Percentiles rank a stretch among this genome's conserved stretches.
Evolutionary conservation across 768 basidiomycete genomes (phyloP).

Genomic region (Lentinula edodes): DNA sequence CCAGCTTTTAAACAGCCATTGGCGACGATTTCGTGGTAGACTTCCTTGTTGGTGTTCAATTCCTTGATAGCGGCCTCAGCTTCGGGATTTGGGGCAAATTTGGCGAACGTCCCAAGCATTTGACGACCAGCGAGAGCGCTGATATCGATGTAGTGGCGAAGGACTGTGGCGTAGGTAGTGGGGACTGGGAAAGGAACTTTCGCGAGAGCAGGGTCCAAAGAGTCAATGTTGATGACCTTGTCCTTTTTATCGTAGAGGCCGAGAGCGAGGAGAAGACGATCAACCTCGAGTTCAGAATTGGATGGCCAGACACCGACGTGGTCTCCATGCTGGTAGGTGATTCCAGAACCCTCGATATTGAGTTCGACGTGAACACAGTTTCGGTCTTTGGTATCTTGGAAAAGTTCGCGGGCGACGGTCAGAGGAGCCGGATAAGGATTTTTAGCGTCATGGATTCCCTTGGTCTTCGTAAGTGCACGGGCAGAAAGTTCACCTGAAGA

Average conservation of each 20-base stretch:
- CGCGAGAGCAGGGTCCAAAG: constrained; percentile 95
- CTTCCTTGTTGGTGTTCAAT: constrained; percentile 83
- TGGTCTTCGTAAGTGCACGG: constrained; percentile 86
- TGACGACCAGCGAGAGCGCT: constrained; percentile 93
- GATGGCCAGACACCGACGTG: constrained; percentile 97
- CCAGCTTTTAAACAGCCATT: constrained; percentile 87
- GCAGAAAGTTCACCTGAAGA: constrained; percentile 85
- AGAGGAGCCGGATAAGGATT: constrained; percentile 93
- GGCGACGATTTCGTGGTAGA: constrained; percentile 71
- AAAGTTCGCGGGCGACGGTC: constrained; percentile 73
- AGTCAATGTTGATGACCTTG: constrained; percentile 85
- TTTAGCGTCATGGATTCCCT: constrained; percentile 97
- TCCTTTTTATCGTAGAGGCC: constrained; percentile 81
- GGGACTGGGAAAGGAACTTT: constrained; percentile 99
- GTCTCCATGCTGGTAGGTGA: constrained; percentile 98
- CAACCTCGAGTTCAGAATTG: constrained; percentile 89
- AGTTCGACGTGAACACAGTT: constrained; percentile 96
- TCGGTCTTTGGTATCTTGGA: constrained; percentile 63
- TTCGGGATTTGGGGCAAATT: constrained; percentile 79
- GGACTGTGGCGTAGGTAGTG: constrained; percentile 87
- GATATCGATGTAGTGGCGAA: constrained; percentile 97
- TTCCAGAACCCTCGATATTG: constrained; percentile 89
- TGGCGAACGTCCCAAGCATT: constrained; percentile 79
- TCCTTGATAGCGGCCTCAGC: constrained; percentile 70
- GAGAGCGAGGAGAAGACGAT: constrained; percentile 80